Evolutionary conservation across 768 basidiomycete genomes (phyloP).

Genomic region (Tubosaeta sp.): DNA sequence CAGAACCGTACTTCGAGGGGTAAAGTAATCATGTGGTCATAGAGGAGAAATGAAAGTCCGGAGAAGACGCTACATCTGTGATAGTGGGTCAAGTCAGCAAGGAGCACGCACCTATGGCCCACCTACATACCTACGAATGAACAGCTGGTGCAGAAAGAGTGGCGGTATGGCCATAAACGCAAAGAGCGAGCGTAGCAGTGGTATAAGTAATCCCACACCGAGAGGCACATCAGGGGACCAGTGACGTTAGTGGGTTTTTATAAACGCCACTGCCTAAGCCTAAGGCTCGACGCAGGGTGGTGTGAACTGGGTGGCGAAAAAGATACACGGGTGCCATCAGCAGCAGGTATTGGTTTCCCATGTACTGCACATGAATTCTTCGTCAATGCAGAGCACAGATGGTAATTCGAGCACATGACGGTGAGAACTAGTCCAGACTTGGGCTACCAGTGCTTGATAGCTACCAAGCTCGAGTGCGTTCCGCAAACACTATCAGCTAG

Average conservation of each 20-base stretch:
- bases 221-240: neutral
- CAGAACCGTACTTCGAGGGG: constrained; percentile 5
- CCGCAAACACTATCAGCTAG: neutral
- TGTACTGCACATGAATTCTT: neutral
- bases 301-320: neutral
- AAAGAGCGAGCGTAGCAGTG: neutral
- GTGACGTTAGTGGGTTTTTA: neutral
- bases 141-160: neutral
- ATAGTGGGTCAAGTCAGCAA: neutral
- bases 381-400: neutral
- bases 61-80: constrained; percentile 1
- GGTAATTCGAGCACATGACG: too few species aligned
- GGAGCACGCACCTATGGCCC: neutral
- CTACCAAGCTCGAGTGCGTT: too few species aligned
- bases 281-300: neutral
- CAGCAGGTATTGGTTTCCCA: neutral
- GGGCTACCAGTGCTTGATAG: too few species aligned
- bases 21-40: constrained; percentile 12
- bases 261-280: neutral
- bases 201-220: neutral
- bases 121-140: neutral
- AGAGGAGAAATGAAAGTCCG: constrained; percentile 7
- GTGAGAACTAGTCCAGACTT: too few species aligned
- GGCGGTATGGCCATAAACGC: neutral
- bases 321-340: neutral